Conservation (phyloP, 495 filamentous ascomycete genomes). For the Glutinoglossum americanum region DNA sequence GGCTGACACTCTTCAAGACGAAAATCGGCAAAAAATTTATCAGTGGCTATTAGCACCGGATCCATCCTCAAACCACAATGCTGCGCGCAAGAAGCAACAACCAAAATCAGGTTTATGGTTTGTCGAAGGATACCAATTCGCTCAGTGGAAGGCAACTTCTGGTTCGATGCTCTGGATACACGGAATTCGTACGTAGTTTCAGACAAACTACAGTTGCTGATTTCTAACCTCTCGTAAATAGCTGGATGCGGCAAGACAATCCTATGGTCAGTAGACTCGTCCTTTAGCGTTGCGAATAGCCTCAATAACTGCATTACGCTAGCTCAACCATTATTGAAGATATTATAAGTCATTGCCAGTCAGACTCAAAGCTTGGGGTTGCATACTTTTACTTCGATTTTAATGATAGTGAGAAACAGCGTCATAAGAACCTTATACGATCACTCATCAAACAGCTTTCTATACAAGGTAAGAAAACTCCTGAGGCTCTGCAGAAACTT, state of each 20-base stretch:
- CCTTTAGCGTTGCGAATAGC: no score
- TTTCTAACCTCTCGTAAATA: no score
- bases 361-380: neutral
- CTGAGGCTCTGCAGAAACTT: slow-evolving; percentile 5
- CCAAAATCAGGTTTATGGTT: neutral
- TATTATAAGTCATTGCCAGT: neutral
- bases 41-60: neutral
- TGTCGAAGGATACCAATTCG: neutral
- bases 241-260: slow-evolving; percentile 3
- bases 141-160: neutral
- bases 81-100: neutral
- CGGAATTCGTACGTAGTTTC: neutral
- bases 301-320: neutral
- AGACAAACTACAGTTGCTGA: no score
- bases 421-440: neutral
- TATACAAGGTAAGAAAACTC: neutral
- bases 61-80: slow-evolving; percentile 2
- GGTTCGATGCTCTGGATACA: neutral
- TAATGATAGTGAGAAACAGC: slow-evolving; percentile 3
- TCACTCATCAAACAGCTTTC: slow-evolving; percentile 1
- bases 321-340: neutral
- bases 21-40: neutral
- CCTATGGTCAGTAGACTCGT: neutral
- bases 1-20: neutral
- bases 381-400: slow-evolving; percentile 6